Conservation (phyloP, 129 eudicot genomes). For the Flaveria linearis region DNA sequence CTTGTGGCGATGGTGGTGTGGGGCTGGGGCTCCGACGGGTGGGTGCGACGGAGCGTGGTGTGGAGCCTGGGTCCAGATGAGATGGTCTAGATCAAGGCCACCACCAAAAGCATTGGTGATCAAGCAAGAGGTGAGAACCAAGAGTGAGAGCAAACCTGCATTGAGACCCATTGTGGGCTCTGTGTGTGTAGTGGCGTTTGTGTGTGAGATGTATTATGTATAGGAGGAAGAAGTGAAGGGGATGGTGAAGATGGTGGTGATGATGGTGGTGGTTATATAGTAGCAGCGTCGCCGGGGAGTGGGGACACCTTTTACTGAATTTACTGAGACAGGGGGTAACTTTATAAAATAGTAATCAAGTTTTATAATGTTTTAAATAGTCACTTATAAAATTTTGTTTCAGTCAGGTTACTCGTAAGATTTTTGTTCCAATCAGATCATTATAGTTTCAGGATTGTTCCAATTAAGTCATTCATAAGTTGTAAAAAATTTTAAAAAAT, state of each 20-base stretch:
- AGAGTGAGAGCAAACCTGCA: slow-evolving; percentile 19
- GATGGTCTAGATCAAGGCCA: slow-evolving; percentile 12
- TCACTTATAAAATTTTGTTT: too few relatives aligned
- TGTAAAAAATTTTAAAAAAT: too few relatives aligned
- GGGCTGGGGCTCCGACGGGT: slow-evolving; percentile 46
- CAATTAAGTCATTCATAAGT: too few relatives aligned
- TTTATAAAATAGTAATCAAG: too few relatives aligned
- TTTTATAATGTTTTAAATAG: too few relatives aligned
- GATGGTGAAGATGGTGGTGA: slow-evolving; percentile 18
- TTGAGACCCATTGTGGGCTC: slow-evolving; percentile 40
- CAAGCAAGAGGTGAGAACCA: slow-evolving; percentile 29
- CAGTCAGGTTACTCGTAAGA: too few relatives aligned
- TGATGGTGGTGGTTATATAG: slow-evolving; percentile 35
- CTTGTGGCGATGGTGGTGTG: slow-evolving; percentile 43
- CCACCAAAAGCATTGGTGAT: slow-evolving; percentile 16
- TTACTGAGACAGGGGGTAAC: slow-evolving; percentile 18
- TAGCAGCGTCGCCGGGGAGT: slow-evolving; percentile 20
- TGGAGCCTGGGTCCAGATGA: slow-evolving; percentile 34
- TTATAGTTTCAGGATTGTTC: too few relatives aligned
- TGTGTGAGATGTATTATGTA: background rate
- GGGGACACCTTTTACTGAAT: slow-evolving; percentile 23
- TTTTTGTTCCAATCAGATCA: too few relatives aligned
- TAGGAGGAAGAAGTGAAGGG: background rate
- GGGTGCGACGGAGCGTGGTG: slow-evolving; percentile 39
- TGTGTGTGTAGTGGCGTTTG: slow-evolving; percentile 3